phyloP scores from a whole-genome alignment of 805 yeast genomes.

The Kodamaea nitidulidarum region DNA sequence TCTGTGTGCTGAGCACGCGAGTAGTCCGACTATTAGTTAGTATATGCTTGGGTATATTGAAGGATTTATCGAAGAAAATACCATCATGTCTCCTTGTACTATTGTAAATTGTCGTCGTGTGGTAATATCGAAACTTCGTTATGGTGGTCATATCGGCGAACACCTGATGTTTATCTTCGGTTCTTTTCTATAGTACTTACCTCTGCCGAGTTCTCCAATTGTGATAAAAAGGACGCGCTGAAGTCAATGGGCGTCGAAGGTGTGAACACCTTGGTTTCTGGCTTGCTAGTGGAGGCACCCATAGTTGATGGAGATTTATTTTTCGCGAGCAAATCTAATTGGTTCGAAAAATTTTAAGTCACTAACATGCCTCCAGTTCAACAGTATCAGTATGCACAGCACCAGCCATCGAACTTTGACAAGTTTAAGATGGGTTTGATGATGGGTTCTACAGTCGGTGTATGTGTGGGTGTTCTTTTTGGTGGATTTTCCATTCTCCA shows the following conservation, averaged over 20 bases:
- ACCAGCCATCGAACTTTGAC: slow-evolving; percentile 82
- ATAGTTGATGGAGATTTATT: slow-evolving; percentile 22
- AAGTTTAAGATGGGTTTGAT: slow-evolving; percentile 97
- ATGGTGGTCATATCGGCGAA: too few relatives aligned
- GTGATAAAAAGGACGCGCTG: slow-evolving; percentile 58
- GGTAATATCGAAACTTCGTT: too few relatives aligned
- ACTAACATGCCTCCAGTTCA: slow-evolving; percentile 59
- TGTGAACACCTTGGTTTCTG: slow-evolving; percentile 61
- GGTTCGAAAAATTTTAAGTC: slow-evolving; percentile 8
- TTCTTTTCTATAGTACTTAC: slow-evolving; percentile 21
- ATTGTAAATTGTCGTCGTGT: too few relatives aligned
- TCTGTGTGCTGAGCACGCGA: slow-evolving; percentile 68
- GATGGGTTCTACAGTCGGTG: slow-evolving; percentile 93
- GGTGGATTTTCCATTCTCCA: slow-evolving; percentile 90
- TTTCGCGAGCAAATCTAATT: slow-evolving; percentile 8
- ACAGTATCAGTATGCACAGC: slow-evolving; percentile 52
- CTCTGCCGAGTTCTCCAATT: slow-evolving; percentile 58
- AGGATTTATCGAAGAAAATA: too few relatives aligned
- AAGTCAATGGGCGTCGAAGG: slow-evolving; percentile 68
- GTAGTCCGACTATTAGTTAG: slow-evolving; percentile 47
- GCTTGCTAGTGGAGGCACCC: slow-evolving; percentile 61
- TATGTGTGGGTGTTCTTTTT: slow-evolving; percentile 89
- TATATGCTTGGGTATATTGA: too few relatives aligned
- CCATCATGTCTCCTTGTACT: not conserved
- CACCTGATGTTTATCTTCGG: too few relatives aligned